Conservation (phyloP, 2,329 filamentous ascomycete species). For the Leptographium procerum region DNA sequence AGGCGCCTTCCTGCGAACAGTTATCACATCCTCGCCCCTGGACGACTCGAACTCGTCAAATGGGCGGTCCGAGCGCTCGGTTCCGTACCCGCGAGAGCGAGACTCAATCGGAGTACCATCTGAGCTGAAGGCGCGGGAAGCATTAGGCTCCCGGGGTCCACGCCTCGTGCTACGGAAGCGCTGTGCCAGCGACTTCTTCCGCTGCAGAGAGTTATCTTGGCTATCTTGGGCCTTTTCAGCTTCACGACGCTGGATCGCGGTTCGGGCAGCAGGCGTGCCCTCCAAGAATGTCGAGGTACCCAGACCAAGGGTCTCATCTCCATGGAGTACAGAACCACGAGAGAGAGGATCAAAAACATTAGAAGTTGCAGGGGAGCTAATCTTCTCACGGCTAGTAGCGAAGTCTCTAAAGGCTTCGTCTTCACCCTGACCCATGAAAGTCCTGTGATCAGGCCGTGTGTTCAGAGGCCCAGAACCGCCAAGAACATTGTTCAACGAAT, state of each 20-base stretch:
- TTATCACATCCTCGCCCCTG: slow-evolving; percentile 40
- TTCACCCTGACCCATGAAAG: slow-evolving; percentile 70
- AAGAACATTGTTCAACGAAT: slow-evolving; percentile 82
- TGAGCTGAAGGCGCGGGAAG: slow-evolving; percentile 23
- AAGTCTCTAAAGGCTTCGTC: slow-evolving; percentile 86
- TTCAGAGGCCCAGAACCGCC: slow-evolving; percentile 82
- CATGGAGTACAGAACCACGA: slow-evolving; percentile 65
- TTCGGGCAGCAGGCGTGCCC: slow-evolving; percentile 75
- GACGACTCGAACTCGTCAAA: slow-evolving; percentile 66
- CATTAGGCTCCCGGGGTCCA: slow-evolving; percentile 47
- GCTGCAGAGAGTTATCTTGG: slow-evolving; percentile 51
- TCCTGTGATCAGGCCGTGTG: slow-evolving; percentile 66
- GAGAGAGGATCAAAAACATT: slow-evolving; percentile 56
- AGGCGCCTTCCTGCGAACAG: slow-evolving; percentile 23
- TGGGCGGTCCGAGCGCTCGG: slow-evolving; percentile 45
- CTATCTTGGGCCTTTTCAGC: slow-evolving; percentile 52
- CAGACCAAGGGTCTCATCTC: slow-evolving; percentile 70
- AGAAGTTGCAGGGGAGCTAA: slow-evolving; percentile 19
- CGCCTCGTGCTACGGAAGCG: slow-evolving; percentile 78
- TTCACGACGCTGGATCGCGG: slow-evolving; percentile 65
- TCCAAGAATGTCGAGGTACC: slow-evolving; percentile 95
- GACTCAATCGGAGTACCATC: slow-evolving; percentile 16
- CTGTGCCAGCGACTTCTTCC: slow-evolving; percentile 92
- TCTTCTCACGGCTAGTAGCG: slow-evolving; percentile 17
- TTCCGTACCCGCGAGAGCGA: slow-evolving; percentile 19